A percentile compares a stretch with the other conserved stretches of the same genome.
Evolutionary conservation across 148 eudicot species (phyloP).

Genomic region (Tetragonia tetragonoides): DNA sequence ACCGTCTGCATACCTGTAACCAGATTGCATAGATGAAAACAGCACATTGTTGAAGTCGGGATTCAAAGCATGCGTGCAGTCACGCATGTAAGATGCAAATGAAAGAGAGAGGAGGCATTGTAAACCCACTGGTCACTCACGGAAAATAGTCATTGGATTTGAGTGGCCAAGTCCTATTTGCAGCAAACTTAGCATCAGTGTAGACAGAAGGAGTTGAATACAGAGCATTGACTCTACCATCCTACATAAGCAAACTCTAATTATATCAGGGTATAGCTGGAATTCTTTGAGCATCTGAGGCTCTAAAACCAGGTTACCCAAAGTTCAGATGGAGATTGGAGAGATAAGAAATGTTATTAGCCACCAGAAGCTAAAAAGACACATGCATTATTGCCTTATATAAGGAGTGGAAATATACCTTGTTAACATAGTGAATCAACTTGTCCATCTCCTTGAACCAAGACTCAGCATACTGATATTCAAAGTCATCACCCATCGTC

Average conservation of each 20-base stretch:
- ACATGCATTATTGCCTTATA: not conserved
- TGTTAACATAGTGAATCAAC: slow-evolving; percentile 79
- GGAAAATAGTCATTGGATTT: slow-evolving; percentile 85
- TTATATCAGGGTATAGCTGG: not conserved
- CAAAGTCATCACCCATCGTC: slow-evolving; percentile 97
- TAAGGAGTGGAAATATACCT: slow-evolving; percentile 32
- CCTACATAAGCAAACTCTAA: slow-evolving; percentile 38
- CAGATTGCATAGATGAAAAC: not conserved
- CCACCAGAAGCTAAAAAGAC: not conserved
- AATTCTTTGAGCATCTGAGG: too few species aligned
- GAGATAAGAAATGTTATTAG: not conserved
- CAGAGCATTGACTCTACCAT: slow-evolving; percentile 81
- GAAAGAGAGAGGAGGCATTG: not conserved
- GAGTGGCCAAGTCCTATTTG: slow-evolving; percentile 69
- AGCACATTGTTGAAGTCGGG: too few species aligned
- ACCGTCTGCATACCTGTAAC: slow-evolving; percentile 68
- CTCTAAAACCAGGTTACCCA: not conserved
- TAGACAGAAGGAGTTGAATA: slow-evolving; percentile 91
- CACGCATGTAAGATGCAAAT: not conserved
- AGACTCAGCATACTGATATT: slow-evolving; percentile 83
- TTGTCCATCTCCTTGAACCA: slow-evolving; percentile 98
- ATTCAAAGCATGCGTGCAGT: not conserved
- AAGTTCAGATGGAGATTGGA: not conserved
- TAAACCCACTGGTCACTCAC: slow-evolving; percentile 38
- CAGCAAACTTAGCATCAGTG: slow-evolving; percentile 75